A percentile compares a stretch with the other conserved stretches of the same genome.
phyloP scores from a whole-genome alignment of 495 filamentous ascomycete genomes.

The Penicillium bovifimosum region DNA sequence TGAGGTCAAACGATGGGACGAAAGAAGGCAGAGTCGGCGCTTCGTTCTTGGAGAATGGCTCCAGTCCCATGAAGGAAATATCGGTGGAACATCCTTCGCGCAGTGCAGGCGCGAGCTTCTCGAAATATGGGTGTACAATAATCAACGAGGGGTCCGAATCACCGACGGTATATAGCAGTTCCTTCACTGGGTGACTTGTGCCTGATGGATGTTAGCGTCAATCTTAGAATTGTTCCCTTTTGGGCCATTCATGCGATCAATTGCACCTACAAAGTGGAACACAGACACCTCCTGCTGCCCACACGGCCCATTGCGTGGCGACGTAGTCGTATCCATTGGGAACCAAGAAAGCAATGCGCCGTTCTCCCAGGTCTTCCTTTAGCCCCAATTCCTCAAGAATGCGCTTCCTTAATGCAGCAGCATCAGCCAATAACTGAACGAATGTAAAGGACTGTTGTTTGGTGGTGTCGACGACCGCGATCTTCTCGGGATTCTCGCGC shows the following conservation, averaged over 20 bases:
- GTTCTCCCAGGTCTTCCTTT: constrained; percentile 56
- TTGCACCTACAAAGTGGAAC: constrained; percentile 34
- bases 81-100: constrained; percentile 24
- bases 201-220: constrained; percentile 15
- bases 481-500: constrained; percentile 58
- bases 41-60: constrained; percentile 25
- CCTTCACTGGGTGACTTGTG: constrained; percentile 45
- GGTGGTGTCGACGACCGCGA: constrained; percentile 67
- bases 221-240: not conserved
- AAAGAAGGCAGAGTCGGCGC: constrained; percentile 29
- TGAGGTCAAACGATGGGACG: constrained; percentile 19
- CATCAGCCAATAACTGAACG: constrained; percentile 70
- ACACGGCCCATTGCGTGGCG: constrained; percentile 54
- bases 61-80: constrained; percentile 31
- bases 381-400: constrained; percentile 47
- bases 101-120: constrained; percentile 28
- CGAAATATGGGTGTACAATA: constrained; percentile 37
- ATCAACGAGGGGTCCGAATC: constrained; percentile 42
- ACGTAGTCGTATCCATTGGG: constrained; percentile 94
- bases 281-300: constrained; percentile 39
- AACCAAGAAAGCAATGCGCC: constrained; percentile 73
- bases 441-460: constrained; percentile 73
- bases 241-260: not conserved
- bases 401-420: constrained; percentile 57
- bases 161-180: constrained; percentile 38